A percentile compares a stretch with the other conserved stretches of the same genome.
Evolutionary conservation across 345 rosid genomes (phyloP).

Genomic region (Syzygium aqueum): DNA sequence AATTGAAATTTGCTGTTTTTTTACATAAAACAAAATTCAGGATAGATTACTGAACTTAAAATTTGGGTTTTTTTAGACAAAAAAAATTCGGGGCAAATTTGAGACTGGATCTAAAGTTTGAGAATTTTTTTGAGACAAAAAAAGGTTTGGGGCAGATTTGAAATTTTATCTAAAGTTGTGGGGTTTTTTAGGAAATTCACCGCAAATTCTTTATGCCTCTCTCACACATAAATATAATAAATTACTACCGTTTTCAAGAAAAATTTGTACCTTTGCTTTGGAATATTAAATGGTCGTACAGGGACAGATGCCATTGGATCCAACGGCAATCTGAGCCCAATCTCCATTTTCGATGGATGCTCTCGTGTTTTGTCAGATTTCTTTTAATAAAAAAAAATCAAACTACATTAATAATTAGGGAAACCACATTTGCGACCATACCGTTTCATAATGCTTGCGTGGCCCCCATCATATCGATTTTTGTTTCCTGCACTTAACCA

Average conservation of each 20-base stretch:
- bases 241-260: neutral
- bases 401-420: neutral
- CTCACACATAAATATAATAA: neutral
- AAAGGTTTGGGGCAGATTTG: no score
- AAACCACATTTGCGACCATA: neutral
- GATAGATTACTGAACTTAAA: no score
- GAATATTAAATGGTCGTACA: neutral
- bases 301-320: conserved; percentile 7
- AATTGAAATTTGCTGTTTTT: no score
- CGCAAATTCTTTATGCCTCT: neutral
- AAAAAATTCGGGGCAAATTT: no score
- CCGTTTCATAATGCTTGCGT: neutral
- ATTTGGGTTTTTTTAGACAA: no score
- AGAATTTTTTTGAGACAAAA: no score
- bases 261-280: neutral
- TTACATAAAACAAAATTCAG: no score
- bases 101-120: no score
- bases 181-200: no score
- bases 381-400: neutral
- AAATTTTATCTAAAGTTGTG: no score
- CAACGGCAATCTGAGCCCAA: neutral
- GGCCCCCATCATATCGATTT: neutral
- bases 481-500: neutral
- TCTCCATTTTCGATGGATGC: conserved; percentile 1
- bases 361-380: neutral